Conservation (phyloP, 2,329 filamentous ascomycete genomes). For the Cordyceps fumosorosea region DNA sequence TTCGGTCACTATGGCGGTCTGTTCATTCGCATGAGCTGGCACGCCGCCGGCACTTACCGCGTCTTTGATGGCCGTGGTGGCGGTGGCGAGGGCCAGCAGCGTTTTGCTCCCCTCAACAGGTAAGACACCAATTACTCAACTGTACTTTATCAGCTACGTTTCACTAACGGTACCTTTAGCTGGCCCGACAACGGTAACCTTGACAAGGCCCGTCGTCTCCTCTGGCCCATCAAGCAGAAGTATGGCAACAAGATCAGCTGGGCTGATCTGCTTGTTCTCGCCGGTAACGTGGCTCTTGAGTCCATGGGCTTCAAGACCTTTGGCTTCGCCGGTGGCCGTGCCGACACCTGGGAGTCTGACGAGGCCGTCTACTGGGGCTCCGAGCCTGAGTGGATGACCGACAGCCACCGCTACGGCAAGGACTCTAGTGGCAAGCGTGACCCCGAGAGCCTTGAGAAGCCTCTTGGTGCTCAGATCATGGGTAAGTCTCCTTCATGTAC, state of each 20-base stretch:
- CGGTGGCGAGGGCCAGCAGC: conserved; percentile 67
- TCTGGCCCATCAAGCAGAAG: conserved; percentile 81
- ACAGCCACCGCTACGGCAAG: conserved; percentile 60
- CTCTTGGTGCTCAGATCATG: conserved; percentile 46
- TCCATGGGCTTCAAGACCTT: conserved; percentile 69
- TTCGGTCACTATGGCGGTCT: conserved; percentile 76
- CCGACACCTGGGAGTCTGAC: conserved; percentile 69
- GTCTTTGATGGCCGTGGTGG: conserved; percentile 69
- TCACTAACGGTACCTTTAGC: conserved; percentile 29
- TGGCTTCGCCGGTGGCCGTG: conserved; percentile 66
- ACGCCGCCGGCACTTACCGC: conserved; percentile 72
- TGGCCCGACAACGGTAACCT: conserved; percentile 75
- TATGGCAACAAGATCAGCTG: conserved; percentile 78
- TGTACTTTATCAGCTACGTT: neutral
- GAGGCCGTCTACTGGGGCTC: conserved; percentile 72
- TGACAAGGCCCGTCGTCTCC: conserved; percentile 72
- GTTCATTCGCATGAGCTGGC: conserved; percentile 77
- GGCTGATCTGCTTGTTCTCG: conserved; percentile 65
- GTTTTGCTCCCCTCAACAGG: conserved; percentile 69
- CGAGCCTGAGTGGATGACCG: conserved; percentile 68
- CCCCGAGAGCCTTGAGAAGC: conserved; percentile 48
- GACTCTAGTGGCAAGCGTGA: conserved; percentile 30
- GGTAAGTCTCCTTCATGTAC: neutral
- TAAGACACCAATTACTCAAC: neutral
- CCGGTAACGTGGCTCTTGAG: conserved; percentile 72